These are phyloP conservation scores for Chlorella sp. DNA, from an alignment of 139 green algal genomes.

Conservation along the genomic window DNA sequence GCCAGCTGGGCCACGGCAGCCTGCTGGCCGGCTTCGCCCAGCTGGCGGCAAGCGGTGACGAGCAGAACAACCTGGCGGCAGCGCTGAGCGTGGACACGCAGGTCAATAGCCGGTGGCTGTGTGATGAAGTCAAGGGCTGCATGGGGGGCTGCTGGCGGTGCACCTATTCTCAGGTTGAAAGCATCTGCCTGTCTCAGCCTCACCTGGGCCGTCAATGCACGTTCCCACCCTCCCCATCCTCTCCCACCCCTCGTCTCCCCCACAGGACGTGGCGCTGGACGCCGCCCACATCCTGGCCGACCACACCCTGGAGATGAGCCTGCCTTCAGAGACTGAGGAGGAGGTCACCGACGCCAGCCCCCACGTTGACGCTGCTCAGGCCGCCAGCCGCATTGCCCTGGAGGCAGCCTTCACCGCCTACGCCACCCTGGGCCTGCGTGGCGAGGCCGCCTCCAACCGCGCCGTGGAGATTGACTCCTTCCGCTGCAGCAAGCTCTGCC, in stretches of 20 bases:
- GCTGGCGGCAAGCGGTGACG: background rate
- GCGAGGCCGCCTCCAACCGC: background rate
- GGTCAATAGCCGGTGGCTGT: background rate
- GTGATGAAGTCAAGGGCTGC: background rate
- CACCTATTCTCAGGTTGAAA: too few species aligned
- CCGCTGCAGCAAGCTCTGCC: constrained; percentile 19
- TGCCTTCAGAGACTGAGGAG: background rate
- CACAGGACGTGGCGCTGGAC: background rate
- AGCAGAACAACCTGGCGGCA: background rate
- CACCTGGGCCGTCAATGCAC: background rate
- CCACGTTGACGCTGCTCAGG: background rate
- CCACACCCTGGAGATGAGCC: background rate
- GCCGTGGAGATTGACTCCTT: constrained; percentile 15
- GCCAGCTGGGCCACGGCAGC: constrained; percentile 9
- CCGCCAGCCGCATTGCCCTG: background rate
- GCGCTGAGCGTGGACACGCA: background rate
- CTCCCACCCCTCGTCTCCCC: background rate
- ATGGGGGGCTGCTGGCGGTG: background rate
- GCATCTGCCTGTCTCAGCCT: background rate
- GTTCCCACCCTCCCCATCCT: background rate
- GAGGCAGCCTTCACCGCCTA: background rate
- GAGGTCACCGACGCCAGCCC: background rate
- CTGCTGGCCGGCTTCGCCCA: background rate
- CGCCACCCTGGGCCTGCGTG: constrained; percentile 7
- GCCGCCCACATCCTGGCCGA: background rate